These are phyloP conservation scores for Aspergillus avenaceus DNA, from an alignment of 495 filamentous ascomycete genomes.

Conservation along the genomic window DNA sequence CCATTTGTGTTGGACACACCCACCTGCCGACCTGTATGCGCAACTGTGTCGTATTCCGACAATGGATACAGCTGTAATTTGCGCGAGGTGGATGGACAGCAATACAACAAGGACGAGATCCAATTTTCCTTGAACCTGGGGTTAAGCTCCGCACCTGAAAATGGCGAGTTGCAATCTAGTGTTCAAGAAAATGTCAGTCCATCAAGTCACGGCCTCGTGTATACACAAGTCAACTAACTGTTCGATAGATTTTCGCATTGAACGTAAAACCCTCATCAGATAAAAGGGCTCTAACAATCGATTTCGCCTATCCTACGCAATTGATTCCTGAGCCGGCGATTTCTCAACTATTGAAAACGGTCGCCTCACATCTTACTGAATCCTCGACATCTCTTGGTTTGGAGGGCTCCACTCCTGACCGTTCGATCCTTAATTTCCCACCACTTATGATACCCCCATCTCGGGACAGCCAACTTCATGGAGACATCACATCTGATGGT, in stretches of 20 bases:
- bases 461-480: neutral
- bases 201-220: neutral
- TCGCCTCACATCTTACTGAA: conserved; percentile 8
- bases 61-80: neutral
- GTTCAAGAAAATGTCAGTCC: conserved; percentile 7
- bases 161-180: conserved; percentile 7
- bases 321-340: conserved; percentile 16
- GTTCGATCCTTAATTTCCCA: conserved; percentile 22
- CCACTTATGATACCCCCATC: conserved; percentile 18
- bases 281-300: conserved; percentile 3
- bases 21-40: conserved; percentile 3
- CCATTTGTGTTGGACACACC: conserved; percentile 1
- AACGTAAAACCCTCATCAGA: conserved; percentile 1
- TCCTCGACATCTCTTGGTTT: conserved; percentile 7
- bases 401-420: conserved; percentile 2
- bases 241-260: conserved; percentile 11
- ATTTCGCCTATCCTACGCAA: conserved; percentile 15
- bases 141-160: conserved; percentile 7
- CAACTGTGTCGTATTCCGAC: conserved; percentile 5
- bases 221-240: neutral
- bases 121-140: conserved; percentile 20
- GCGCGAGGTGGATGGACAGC: conserved; percentile 7
- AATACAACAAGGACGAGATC: conserved; percentile 13
- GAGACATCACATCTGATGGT: neutral
- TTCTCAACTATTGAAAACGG: conserved; percentile 13